Conservation (phyloP, 1,139 yeast genomes). For the Blastobotrys ciferrii region DNA sequence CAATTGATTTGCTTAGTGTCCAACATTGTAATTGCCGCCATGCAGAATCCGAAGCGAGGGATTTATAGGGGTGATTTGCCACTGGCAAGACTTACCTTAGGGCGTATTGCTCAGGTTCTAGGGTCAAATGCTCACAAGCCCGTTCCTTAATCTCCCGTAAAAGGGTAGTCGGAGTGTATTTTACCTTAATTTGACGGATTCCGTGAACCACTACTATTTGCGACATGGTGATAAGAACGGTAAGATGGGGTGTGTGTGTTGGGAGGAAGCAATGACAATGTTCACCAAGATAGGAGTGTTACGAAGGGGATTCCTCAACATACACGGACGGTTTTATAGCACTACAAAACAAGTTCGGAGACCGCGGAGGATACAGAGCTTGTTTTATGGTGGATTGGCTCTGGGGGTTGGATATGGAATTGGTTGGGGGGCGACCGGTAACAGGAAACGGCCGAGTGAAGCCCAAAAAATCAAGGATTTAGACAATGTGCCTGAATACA, state of each 20-base stretch:
- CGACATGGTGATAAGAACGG: constrained; percentile 7
- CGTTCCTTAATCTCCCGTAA: constrained; percentile 29
- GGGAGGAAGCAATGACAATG: not conserved
- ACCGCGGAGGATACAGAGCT: not conserved
- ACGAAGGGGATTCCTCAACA: not conserved
- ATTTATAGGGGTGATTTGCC: no score
- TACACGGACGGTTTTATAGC: not conserved
- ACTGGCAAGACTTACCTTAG: constrained; percentile 32
- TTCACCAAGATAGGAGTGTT: not conserved
- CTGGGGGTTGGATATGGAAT: constrained; percentile 4
- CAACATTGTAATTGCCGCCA: no score
- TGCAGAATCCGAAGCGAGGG: no score
- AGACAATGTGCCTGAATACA: constrained; percentile 17
- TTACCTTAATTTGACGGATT: constrained; percentile 27
- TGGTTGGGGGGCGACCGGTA: constrained; percentile 3
- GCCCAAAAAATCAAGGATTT: no score
- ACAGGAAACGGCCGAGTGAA: no score
- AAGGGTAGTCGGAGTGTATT: constrained; percentile 29
- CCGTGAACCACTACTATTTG: constrained; percentile 23
- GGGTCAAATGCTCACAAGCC: constrained; percentile 27
- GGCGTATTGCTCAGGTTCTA: constrained; percentile 26
- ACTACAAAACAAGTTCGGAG: not conserved
- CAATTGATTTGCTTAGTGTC: no score
- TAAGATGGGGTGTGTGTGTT: not conserved
- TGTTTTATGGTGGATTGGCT: constrained; percentile 6